These are phyloP conservation scores for Scheffersomyces insectosa DNA, from an alignment of 1,139 yeast genomes.

Conservation along the genomic window DNA sequence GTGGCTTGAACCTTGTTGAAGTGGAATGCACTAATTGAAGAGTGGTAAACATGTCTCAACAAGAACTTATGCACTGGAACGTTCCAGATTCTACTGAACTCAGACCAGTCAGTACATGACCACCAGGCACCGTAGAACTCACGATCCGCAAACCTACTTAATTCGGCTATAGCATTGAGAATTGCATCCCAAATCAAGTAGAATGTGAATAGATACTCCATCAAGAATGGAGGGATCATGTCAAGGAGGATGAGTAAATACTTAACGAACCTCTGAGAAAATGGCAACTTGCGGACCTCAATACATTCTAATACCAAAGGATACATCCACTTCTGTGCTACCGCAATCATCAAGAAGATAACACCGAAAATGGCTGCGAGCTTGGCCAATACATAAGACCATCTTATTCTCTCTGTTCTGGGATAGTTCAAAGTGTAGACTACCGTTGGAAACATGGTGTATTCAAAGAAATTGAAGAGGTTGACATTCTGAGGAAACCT, in stretches of 20 bases:
- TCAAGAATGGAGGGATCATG: constrained; percentile 74
- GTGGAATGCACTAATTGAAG: constrained; percentile 75
- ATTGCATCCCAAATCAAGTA: constrained; percentile 95
- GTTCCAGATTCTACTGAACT: constrained; percentile 93
- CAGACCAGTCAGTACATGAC: constrained; percentile 94
- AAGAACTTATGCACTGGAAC: constrained; percentile 91
- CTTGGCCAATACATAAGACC: constrained; percentile 71
- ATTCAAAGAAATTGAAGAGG: constrained; percentile 66
- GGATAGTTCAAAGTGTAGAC: constrained; percentile 83
- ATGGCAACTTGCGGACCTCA: constrained; percentile 44
- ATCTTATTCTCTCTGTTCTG: constrained; percentile 66
- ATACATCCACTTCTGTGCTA: constrained; percentile 77
- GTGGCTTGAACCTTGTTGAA: constrained; percentile 71
- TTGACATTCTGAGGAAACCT: constrained; percentile 73
- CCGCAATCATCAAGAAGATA: constrained; percentile 74
- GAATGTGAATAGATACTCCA: constrained; percentile 76
- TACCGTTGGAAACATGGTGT: constrained; percentile 87
- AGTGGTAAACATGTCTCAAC: constrained; percentile 90
- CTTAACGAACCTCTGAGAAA: constrained; percentile 44
- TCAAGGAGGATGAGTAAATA: constrained; percentile 71
- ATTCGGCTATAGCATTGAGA: constrained; percentile 83
- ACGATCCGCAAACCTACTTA: constrained; percentile 83
- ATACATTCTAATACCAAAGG: constrained; percentile 71
- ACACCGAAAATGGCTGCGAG: constrained; percentile 83
- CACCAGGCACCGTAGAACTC: constrained; percentile 97